Evolutionary conservation across 441 rosid genomes (phyloP).

Genomic region (Populus trichocarpa): DNA sequence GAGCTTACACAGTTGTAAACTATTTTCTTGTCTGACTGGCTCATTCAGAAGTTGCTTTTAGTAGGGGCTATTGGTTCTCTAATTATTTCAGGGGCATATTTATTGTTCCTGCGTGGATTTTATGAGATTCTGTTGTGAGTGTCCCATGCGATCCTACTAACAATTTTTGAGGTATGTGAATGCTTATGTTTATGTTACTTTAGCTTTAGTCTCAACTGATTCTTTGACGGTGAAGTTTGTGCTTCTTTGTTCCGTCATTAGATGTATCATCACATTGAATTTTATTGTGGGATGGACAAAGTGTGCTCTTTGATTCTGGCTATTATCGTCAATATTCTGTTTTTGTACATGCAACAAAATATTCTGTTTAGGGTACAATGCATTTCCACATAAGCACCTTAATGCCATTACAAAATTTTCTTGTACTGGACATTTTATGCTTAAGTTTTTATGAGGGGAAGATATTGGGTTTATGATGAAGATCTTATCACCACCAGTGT

Average conservation of each 20-base stretch:
- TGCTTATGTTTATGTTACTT: constrained; percentile 21
- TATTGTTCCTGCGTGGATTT: constrained; percentile 19
- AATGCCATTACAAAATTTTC: neutral
- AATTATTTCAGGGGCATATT: constrained; percentile 1
- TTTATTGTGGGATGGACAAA: constrained; percentile 15
- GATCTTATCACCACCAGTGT: neutral
- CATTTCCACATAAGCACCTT: neutral
- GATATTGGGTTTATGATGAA: neutral
- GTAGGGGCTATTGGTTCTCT: constrained; percentile 18
- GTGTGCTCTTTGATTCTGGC: constrained; percentile 12
- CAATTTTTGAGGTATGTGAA: constrained; percentile 37
- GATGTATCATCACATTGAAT: constrained; percentile 17
- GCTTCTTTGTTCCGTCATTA: constrained; percentile 16
- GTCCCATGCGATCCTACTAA: constrained; percentile 30
- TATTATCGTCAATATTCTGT: neutral
- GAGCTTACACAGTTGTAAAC: constrained; percentile 83
- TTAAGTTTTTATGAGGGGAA: neutral
- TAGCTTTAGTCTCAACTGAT: constrained; percentile 30
- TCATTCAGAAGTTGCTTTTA: constrained; percentile 24
- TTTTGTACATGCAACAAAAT: constrained; percentile 2
- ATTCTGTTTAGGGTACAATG: neutral
- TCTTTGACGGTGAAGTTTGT: constrained; percentile 32
- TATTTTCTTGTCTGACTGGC: constrained; percentile 21
- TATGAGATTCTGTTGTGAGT: constrained; percentile 21
- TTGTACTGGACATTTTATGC: neutral